These are phyloP conservation scores for Yamadazyma atlantica DNA, from an alignment of 1,139 yeast genomes.

Conservation along the genomic window DNA sequence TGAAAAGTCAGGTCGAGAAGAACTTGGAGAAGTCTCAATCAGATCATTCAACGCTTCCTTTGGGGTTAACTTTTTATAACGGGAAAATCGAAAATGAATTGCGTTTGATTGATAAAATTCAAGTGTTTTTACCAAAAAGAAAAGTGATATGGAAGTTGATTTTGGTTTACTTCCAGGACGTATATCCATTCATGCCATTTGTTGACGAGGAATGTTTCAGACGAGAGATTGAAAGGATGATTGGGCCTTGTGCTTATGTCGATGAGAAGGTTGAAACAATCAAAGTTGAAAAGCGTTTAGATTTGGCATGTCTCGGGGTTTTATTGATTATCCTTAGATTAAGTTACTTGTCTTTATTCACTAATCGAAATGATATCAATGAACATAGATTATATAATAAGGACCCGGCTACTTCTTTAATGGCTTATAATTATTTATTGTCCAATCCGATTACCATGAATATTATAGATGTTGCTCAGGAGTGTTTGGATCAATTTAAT, in stretches of 20 bases:
- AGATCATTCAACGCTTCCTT: constrained; percentile 21
- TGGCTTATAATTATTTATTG: constrained; percentile 42
- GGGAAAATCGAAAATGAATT: constrained; percentile 31
- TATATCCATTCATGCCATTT: constrained; percentile 40
- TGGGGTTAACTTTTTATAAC: constrained; percentile 31
- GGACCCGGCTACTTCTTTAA: constrained; percentile 23
- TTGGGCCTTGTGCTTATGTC: constrained; percentile 26
- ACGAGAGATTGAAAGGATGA: constrained; percentile 18
- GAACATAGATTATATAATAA: constrained; percentile 24
- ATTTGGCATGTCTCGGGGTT: constrained; percentile 34
- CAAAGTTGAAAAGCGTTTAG: constrained; percentile 29
- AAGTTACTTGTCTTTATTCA: constrained; percentile 32
- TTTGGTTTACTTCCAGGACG: constrained; percentile 26
- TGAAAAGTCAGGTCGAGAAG: constrained; percentile 19
- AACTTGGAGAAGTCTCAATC: constrained; percentile 13
- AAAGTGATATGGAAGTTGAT: constrained; percentile 34
- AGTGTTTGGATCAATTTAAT: constrained; percentile 54
- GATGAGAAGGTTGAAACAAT: constrained; percentile 21
- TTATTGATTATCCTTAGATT: constrained; percentile 30
- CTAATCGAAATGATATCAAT: constrained; percentile 31
- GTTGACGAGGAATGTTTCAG: constrained; percentile 31
- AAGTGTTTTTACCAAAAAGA: constrained; percentile 30
- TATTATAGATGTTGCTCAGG: constrained; percentile 47
- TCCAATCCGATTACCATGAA: constrained; percentile 49
- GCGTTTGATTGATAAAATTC: constrained; percentile 31